Conservation (phyloP, 2,329 filamentous ascomycete genomes). For the Alternaria brassicicola region DNA sequence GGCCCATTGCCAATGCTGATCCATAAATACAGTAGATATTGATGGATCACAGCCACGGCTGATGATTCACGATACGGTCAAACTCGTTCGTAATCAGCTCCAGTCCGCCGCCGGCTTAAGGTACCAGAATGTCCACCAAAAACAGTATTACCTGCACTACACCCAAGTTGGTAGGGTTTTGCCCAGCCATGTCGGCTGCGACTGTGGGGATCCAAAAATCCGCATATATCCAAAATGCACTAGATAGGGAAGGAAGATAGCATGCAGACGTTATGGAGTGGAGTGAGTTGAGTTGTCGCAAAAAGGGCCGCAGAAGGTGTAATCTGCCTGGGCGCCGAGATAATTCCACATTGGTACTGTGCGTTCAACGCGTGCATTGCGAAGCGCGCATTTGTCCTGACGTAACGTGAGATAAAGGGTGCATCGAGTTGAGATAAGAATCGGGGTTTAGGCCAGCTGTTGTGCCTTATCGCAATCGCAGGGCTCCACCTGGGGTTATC, state of each 20-base stretch:
- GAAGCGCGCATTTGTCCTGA: constrained; percentile 14
- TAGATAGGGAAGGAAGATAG: constrained; percentile 14
- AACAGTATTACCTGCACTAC: not conserved
- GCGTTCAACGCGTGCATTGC: constrained; percentile 17
- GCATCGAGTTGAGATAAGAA: constrained; percentile 22
- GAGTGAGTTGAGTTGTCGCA: constrained; percentile 3
- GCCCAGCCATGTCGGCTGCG: not conserved
- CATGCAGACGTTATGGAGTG: not conserved
- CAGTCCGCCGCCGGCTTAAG: constrained; percentile 15
- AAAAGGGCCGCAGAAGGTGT: constrained; percentile 6
- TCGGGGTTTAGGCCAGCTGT: constrained; percentile 4
- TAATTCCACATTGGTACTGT: constrained; percentile 13
- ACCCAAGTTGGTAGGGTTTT: not conserved
- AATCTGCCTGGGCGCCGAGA: constrained; percentile 32
- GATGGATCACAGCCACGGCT: not conserved
- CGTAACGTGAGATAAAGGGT: constrained; percentile 33
- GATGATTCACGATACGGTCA: constrained; percentile 7
- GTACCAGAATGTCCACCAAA: constrained; percentile 2
- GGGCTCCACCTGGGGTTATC: constrained; percentile 16
- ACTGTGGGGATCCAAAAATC: constrained; percentile 7
- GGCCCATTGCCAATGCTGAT: constrained; percentile 5
- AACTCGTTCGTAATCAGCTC: constrained; percentile 19
- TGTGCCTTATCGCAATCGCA: constrained; percentile 16
- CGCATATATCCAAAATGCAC: not conserved
- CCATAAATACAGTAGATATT: not conserved